These are phyloP conservation scores for Amylostereum chailletii DNA, from an alignment of 1,284 basidiomycete genomes.

Conservation along the genomic window DNA sequence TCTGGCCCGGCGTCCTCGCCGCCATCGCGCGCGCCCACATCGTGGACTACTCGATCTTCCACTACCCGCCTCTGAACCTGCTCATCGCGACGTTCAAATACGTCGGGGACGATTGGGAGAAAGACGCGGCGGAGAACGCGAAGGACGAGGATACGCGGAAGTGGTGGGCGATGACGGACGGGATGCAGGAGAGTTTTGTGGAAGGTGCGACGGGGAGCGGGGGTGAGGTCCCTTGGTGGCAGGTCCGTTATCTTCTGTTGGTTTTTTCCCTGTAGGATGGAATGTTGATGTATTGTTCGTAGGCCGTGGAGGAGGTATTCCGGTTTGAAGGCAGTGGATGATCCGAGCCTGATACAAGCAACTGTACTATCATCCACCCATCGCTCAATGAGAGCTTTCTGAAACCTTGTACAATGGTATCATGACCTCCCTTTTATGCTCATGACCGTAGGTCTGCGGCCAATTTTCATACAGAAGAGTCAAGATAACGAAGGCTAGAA, in stretches of 20 bases:
- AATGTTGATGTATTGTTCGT: constrained; percentile 1
- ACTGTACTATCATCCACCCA: too few species aligned
- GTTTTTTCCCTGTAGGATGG: not conserved
- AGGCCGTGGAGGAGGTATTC: constrained; percentile 66
- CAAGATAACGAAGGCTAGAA: too few species aligned
- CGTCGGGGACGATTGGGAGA: constrained; percentile 49
- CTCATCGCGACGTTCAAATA: constrained; percentile 69
- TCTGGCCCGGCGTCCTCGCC: constrained; percentile 67
- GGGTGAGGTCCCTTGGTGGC: constrained; percentile 65
- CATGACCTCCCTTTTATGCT: too few species aligned
- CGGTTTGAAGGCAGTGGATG: constrained; percentile 43
- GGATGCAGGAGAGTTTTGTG: constrained; percentile 71
- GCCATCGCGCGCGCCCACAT: constrained; percentile 62
- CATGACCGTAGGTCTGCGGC: too few species aligned
- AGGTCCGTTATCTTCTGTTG: constrained; percentile 24
- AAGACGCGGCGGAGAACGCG: constrained; percentile 58
- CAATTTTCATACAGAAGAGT: too few species aligned
- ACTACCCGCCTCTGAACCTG: constrained; percentile 52
- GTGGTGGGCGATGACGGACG: constrained; percentile 76
- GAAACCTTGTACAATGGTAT: too few species aligned
- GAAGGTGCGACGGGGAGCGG: constrained; percentile 64
- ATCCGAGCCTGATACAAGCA: not conserved
- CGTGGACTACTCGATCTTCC: constrained; percentile 70
- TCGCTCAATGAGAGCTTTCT: too few species aligned
- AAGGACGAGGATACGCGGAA: constrained; percentile 58